phyloP scores from a whole-genome alignment of 2,329 filamentous ascomycete species.

The Lasiodiplodia sp. region DNA sequence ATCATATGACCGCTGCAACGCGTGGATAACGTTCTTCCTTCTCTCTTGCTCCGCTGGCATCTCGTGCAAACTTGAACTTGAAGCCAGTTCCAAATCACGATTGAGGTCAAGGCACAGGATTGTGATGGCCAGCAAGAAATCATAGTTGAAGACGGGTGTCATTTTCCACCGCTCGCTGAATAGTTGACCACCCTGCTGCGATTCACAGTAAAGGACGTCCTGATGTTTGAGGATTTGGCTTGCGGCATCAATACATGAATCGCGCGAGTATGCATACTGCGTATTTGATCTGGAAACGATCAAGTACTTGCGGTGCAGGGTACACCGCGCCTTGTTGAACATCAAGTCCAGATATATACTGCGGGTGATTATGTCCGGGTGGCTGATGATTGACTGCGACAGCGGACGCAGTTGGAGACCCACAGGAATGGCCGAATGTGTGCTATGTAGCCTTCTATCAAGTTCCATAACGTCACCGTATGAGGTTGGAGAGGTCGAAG shows the following conservation, averaged over 20 bases:
- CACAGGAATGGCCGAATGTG: slow-evolving; percentile 31
- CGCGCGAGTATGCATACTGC: slow-evolving; percentile 50
- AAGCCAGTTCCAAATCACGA: not conserved
- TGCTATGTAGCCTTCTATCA: slow-evolving; percentile 37
- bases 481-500: slow-evolving; percentile 37
- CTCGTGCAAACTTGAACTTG: not conserved
- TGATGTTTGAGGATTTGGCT: slow-evolving; percentile 54
- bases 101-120: slow-evolving; percentile 55
- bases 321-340: slow-evolving; percentile 43
- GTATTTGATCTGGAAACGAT: slow-evolving; percentile 44
- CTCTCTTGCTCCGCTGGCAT: not conserved
- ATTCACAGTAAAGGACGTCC: slow-evolving; percentile 51
- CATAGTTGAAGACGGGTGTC: slow-evolving; percentile 52
- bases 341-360: slow-evolving; percentile 42
- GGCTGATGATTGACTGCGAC: slow-evolving; percentile 31
- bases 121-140: slow-evolving; percentile 58
- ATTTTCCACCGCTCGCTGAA: slow-evolving; percentile 53
- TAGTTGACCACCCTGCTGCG: slow-evolving; percentile 50
- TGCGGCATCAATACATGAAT: slow-evolving; percentile 55
- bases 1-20: not conserved
- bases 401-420: not conserved
- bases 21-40: not conserved
- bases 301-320: slow-evolving; percentile 48
- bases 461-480: slow-evolving; percentile 42
- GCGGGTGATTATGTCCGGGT: slow-evolving; percentile 35